These are phyloP conservation scores for Penicillium rolfsii DNA, from an alignment of 2,329 filamentous ascomycete genomes.

Conservation along the genomic window DNA sequence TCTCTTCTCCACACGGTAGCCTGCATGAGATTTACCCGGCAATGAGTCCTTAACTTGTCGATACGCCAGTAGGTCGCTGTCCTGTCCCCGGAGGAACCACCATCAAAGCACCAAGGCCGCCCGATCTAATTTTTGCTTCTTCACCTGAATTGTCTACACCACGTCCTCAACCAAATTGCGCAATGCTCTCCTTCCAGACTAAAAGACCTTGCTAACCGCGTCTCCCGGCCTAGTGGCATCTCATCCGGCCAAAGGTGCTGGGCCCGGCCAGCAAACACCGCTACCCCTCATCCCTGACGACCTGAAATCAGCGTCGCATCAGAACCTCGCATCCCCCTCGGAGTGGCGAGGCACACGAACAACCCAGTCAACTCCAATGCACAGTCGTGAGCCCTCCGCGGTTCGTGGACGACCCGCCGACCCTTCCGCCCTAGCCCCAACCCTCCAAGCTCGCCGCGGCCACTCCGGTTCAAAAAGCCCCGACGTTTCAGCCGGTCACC, in stretches of 20 bases:
- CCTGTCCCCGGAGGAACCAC: not conserved
- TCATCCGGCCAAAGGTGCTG: constrained; percentile 43
- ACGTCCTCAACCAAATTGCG: not conserved
- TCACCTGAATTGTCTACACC: not conserved
- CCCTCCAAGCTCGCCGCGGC: constrained; percentile 44
- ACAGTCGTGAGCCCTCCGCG: constrained; percentile 50
- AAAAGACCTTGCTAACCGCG: not conserved
- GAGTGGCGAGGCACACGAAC: constrained; percentile 45
- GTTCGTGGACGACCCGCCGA: constrained; percentile 48
- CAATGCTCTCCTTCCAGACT: not conserved
- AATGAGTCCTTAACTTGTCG: constrained; percentile 24
- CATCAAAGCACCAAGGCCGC: not conserved
- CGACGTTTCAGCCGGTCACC: constrained; percentile 41
- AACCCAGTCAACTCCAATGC: constrained; percentile 43
- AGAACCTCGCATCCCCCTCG: constrained; percentile 42
- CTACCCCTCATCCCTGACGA: constrained; percentile 49
- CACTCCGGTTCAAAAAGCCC: constrained; percentile 50
- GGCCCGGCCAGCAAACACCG: constrained; percentile 42
- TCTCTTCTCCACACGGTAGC: constrained; percentile 19
- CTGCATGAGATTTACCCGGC: constrained; percentile 21
- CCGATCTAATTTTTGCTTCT: not conserved
- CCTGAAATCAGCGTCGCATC: constrained; percentile 41
- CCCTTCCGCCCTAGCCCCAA: constrained; percentile 39
- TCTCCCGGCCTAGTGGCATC: constrained; percentile 38
- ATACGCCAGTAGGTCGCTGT: constrained; percentile 19